These are phyloP conservation scores for Chloromonas sp. DNA, from an alignment of 163 green algal species.

Conservation along the genomic window DNA sequence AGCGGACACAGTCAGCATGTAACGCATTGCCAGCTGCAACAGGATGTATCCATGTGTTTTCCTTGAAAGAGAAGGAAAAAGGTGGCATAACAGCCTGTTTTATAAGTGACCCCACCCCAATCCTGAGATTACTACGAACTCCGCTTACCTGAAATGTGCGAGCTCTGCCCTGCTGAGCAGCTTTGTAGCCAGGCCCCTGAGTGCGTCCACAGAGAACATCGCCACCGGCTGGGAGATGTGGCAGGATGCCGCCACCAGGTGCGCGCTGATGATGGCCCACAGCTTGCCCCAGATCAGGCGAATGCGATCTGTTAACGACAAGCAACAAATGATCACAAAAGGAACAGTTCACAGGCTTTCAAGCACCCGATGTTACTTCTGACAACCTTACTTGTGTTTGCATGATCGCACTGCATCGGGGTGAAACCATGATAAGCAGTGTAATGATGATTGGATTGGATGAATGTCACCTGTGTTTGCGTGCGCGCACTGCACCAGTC, in stretches of 20 bases:
- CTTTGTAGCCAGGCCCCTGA: constrained; percentile 64
- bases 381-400: too few species aligned
- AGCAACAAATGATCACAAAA: neutral
- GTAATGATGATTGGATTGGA: too few species aligned
- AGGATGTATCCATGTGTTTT: too few species aligned
- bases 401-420: too few species aligned
- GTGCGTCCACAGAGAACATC: constrained; percentile 68
- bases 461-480: constrained; percentile 7
- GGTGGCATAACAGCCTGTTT: too few species aligned
- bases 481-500: constrained; percentile 40
- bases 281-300: constrained; percentile 89
- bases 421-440: too few species aligned
- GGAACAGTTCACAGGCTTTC: neutral
- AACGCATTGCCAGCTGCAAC: too few species aligned
- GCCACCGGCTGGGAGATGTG: constrained; percentile 66
- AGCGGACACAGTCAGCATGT: too few species aligned
- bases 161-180: constrained; percentile 81
- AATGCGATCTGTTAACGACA: constrained; percentile 53
- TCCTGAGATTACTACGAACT: too few species aligned
- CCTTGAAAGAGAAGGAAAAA: too few species aligned
- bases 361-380: too few species aligned
- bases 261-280: constrained; percentile 79
- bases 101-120: too few species aligned
- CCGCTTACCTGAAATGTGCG: constrained; percentile 50
- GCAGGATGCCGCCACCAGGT: constrained; percentile 89